Percentiles rank a stretch among this genome's conserved stretches.
Conservation (phyloP, 2,329 filamentous ascomycete genomes). For the Teratosphaeria viscida region DNA sequence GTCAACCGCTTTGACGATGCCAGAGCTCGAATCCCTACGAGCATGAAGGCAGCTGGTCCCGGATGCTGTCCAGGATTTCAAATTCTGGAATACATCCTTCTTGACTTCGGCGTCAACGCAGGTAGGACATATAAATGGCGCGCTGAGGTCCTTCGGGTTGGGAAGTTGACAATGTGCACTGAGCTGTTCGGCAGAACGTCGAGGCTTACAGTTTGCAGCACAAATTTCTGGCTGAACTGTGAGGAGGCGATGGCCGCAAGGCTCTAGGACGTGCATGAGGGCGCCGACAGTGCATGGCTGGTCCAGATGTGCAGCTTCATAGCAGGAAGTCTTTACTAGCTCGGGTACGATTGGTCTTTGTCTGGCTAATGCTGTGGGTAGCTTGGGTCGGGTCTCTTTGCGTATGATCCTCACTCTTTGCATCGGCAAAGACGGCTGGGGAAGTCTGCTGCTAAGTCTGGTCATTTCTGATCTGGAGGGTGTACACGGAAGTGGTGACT, state of each 20-base stretch:
- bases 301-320: background rate
- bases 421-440: background rate
- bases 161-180: background rate
- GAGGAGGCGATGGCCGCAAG: background rate
- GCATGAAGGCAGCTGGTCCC: background rate
- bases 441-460: background rate
- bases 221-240: background rate
- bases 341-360: background rate
- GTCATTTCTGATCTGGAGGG: background rate
- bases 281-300: background rate
- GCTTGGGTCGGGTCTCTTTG: background rate
- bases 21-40: background rate
- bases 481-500: background rate
- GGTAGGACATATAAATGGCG: background rate
- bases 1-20: background rate
- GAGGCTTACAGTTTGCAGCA: background rate
- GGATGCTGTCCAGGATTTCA: background rate
- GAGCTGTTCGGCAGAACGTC: background rate
- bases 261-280: background rate
- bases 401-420: background rate
- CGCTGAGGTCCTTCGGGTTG: background rate
- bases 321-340: background rate
- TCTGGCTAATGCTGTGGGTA: background rate
- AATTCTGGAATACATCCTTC: background rate
- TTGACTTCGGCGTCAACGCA: background rate